Conservation (phyloP, 208 protist genomes). For the Phytomonas francai region DNA sequence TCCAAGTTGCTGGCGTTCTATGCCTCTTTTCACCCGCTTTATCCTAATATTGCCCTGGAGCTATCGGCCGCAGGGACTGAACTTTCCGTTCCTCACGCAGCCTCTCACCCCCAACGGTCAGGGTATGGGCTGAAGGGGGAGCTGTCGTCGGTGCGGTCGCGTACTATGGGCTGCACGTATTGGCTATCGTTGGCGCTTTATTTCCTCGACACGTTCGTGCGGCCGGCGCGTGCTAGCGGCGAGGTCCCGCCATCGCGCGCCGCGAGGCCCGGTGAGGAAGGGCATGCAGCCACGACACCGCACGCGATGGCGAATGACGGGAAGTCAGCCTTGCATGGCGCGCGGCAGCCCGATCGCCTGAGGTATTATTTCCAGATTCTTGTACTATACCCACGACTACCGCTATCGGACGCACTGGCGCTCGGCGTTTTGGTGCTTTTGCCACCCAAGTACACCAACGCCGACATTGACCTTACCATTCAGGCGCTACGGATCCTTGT, state of each 20-base stretch:
- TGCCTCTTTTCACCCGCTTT: slow-evolving; percentile 35
- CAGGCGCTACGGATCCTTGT: slow-evolving; percentile 35
- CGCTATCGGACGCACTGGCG: slow-evolving; percentile 42
- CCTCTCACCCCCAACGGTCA: not conserved
- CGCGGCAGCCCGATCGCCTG: not conserved
- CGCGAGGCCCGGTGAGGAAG: not conserved
- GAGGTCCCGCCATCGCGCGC: not conserved
- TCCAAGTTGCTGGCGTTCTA: slow-evolving; percentile 45
- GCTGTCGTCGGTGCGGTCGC: slow-evolving; percentile 10
- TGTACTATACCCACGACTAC: slow-evolving; percentile 26
- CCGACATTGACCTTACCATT: slow-evolving; percentile 23
- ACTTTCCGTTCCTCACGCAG: not conserved
- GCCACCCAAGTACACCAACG: slow-evolving; percentile 24
- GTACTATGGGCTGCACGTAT: slow-evolving; percentile 30
- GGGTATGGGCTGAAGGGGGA: not conserved
- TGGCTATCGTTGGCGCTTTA: slow-evolving; percentile 51
- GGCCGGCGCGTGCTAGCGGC: not conserved
- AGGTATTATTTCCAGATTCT: slow-evolving; percentile 14
- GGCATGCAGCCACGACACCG: not conserved
- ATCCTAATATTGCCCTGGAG: slow-evolving; percentile 47
- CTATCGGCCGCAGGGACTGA: slow-evolving; percentile 30
- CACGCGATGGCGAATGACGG: no score
- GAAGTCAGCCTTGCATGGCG: no score
- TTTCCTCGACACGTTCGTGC: slow-evolving; percentile 26
- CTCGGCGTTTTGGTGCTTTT: slow-evolving; percentile 45